phyloP scores from a whole-genome alignment of 352 stramenopile species.

The Globisporangium canariense region DNA sequence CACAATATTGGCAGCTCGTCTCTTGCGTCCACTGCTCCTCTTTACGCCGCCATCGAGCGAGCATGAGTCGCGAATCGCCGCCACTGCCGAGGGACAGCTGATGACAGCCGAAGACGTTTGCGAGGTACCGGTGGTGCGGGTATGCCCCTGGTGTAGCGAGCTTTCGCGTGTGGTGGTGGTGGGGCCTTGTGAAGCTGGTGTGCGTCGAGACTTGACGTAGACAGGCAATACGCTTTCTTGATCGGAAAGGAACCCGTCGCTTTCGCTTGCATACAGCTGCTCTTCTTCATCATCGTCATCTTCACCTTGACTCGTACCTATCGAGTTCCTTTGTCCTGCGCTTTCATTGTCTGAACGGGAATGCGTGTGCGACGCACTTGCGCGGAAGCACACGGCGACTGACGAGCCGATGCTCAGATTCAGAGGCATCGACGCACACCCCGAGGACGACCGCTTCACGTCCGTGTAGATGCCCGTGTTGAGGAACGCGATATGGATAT shows the following conservation, averaged over 20 bases:
- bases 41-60: background rate
- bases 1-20: background rate
- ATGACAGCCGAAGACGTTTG: background rate
- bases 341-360: conserved; percentile 23
- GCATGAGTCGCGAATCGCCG: conserved; percentile 11
- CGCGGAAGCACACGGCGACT: conserved; percentile 57
- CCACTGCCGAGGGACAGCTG: conserved; percentile 3
- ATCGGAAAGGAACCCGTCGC: conserved; percentile 18
- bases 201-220: conserved; percentile 13
- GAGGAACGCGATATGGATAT: conserved; percentile 83
- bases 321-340: background rate
- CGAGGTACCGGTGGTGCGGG: background rate
- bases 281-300: conserved; percentile 7
- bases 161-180: background rate
- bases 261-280: conserved; percentile 13
- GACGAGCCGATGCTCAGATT: conserved; percentile 45
- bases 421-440: conserved; percentile 41
- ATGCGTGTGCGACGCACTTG: conserved; percentile 26
- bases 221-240: conserved; percentile 10
- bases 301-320: background rate
- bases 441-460: conserved; percentile 61
- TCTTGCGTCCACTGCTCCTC: conserved; percentile 2
- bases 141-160: background rate
- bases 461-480: conserved; percentile 87
- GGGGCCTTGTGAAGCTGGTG: background rate